Evolutionary conservation across 2,329 filamentous ascomycete genomes (phyloP).

Genomic region (Fusarium subglutinans): DNA sequence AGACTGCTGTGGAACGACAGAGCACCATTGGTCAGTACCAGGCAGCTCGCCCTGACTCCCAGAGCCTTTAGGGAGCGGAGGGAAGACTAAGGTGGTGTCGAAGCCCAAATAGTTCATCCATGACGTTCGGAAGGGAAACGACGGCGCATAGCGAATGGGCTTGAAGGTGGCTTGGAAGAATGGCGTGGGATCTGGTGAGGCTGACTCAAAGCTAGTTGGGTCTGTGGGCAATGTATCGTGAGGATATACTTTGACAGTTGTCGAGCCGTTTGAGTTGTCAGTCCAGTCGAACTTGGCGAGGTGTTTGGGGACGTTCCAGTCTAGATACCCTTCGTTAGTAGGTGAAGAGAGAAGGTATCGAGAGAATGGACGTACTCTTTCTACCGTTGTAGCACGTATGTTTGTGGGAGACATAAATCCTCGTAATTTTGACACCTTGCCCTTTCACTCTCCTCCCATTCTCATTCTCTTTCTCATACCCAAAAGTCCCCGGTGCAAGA

Average conservation of each 20-base stretch:
- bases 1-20: constrained; percentile 46
- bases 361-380: constrained; percentile 49
- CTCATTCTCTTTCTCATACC: constrained; percentile 51
- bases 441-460: constrained; percentile 45
- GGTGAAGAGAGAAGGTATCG: background rate
- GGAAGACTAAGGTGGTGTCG: constrained; percentile 56
- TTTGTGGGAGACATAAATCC: constrained; percentile 64
- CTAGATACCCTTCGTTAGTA: constrained; percentile 39
- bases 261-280: constrained; percentile 47
- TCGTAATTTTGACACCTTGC: constrained; percentile 55
- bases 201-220: constrained; percentile 44
- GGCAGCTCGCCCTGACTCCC: constrained; percentile 54
- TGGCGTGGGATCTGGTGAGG: constrained; percentile 46
- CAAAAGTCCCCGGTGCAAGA: constrained; percentile 57
- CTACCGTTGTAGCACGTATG: constrained; percentile 63
- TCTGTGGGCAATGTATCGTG: constrained; percentile 47
- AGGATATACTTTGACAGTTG: constrained; percentile 56
- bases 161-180: constrained; percentile 59
- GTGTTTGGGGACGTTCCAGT: constrained; percentile 67
- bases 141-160: constrained; percentile 52
- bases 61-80: constrained; percentile 56
- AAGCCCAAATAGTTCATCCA: constrained; percentile 54
- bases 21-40: constrained; percentile 58
- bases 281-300: constrained; percentile 61
- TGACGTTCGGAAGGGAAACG: constrained; percentile 54